Evolutionary conservation across 1,284 basidiomycete genomes (phyloP), one percentile per base, ranked within the genome.

Genomic region (Lentinula novae-zelandiae): DNA sequence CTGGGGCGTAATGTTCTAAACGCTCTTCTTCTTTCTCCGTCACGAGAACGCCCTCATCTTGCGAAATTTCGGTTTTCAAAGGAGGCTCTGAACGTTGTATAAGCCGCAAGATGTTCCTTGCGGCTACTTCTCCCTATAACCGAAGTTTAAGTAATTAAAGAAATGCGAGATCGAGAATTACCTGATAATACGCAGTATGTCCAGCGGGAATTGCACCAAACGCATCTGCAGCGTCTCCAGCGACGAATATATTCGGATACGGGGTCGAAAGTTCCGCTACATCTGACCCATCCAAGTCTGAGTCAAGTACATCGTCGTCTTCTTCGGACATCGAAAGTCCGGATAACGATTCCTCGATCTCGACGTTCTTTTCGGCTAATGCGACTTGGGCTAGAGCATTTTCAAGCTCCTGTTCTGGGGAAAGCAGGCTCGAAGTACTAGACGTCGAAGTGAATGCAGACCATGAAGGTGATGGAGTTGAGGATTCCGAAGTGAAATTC

Each of bases 161-260:
- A 48, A 13, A 15, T 20, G 38, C 1, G 17, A 17, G 31, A 50
- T 44, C 52, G 10, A 1, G 63, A 27, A 20, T 53, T 67, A 78
- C 83, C 73, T 87, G 85, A 62, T 76, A 81, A 68, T 83, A 86
- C 1, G 89, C 87, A 36, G 81, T 88, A 70, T 92, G 87, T 0
- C 90, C 89, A 5, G 88, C 87, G 57, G 86, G 83, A 56, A 86
- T 81, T 0, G 86, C 87, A 3, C 85, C 86, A 76, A 76, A 92
- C 2, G 86, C 84, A 66, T 88, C 86, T 1, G 87, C 87, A 3
- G 84, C 79, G 63, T 91, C 89, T 4, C 89, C 89, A 9, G 89
- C 74, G 5, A 81, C 85, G 68, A 89, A 92, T 13, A 90, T 76
- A 68, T 87, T 76, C 1, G 82, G 78, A 66, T 83, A 85, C 0